Evolutionary conservation across 768 basidiomycete genomes (phyloP), one percentile per base, ranked within the genome.

Genomic region (Leccinum fibrillosum): DNA sequence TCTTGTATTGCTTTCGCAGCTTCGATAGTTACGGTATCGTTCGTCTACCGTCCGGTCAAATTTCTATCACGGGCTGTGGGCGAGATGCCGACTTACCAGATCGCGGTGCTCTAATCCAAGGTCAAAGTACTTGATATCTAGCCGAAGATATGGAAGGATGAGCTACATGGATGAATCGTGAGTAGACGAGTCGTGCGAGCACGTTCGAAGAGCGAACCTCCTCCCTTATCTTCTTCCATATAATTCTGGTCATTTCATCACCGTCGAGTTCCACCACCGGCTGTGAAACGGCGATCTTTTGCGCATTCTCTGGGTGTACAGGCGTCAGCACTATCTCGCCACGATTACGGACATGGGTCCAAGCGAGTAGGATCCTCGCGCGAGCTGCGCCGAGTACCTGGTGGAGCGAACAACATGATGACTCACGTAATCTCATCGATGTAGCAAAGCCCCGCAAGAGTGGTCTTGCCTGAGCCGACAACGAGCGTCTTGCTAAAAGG

Each of bases 201-300:
- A 37, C 34, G 53, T 21, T 44, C 1, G 39, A 44, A 54, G 52
- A 23, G 75, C 83, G 59, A 56, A 93, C 94, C 85, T 97, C 93
- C 68, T 97, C 90, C 57, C 92, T 81, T 69, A 95, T 94, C 81
- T 94, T 94, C 84, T 94, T 94, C 94, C 92, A 98, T 72, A 98
- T 99, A 69, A 99, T 97, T 64, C 96, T 82, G 34, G 96, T 99
- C 96, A 98, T 98, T 77, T 99, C 96, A 75, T 97, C 95, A 49
- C 94, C 94, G 72, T 98, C 94, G 53, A 98, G 84, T 77, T 97
- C 94, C 50, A 97, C 94, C 49, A 97, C 84, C 6, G 94, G 94
- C 68, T 94, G 94, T 69, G 82, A 77, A 52, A 94, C 94, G 28
- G 80, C 81, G 67, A 97, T 95, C 72, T 89, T 90, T 25, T 65